Evolutionary conservation across 2,329 filamentous ascomycete genomes (phyloP), one percentile per base, ranked within the genome.

Genomic region (Sporothrix globosa): DNA sequence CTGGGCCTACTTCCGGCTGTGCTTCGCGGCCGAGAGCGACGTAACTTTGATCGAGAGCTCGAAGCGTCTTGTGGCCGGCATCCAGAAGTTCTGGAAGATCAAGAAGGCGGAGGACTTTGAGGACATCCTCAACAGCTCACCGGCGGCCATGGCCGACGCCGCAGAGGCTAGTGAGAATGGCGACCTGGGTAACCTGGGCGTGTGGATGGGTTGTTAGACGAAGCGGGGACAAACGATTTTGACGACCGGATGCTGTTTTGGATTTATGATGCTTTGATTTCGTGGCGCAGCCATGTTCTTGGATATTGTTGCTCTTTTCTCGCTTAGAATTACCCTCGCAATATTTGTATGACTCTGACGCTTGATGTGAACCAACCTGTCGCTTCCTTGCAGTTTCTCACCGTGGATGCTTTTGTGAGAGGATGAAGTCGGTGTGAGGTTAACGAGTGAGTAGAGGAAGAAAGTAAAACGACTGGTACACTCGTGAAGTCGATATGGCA

Each of bases 1-100:
- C 2, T 94, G 90, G 88, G 86, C 86, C 74, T 95, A 90, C 78
- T 89, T 89, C 78, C 83, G 94, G 17, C 77, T 97, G 48, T 97
- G 92, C 80, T 97, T 97, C 80, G 93, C 92, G 0, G 92, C 93
- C 1, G 90, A 93, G 79, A 83, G 87, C n/a, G 90, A 90, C 69
- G 88, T 90, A 52, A 87, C 91, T 53, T 82, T 97, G 5, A 85
- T 84, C 30, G 79, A 80, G 5, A 87, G 89, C 73, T 88, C 87
- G 7, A 81, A 86, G 76, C 81, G 90, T 34, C 89, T 96, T 76
- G 88, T 87, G 0, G 84, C 88, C 46, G 93, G 90, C 0, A 85
- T 92, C 24, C 85, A 88, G 71, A 85, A 83, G 30, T 97, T 97
- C 79, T 97, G 92, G 90, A 84, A 85, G 73, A 88, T 96, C 75